A percentile compares a stretch with the other conserved stretches of the same genome.
Conservation (phyloP, 148 eudicot species). For the Rhododendron ferrugineum region DNA sequence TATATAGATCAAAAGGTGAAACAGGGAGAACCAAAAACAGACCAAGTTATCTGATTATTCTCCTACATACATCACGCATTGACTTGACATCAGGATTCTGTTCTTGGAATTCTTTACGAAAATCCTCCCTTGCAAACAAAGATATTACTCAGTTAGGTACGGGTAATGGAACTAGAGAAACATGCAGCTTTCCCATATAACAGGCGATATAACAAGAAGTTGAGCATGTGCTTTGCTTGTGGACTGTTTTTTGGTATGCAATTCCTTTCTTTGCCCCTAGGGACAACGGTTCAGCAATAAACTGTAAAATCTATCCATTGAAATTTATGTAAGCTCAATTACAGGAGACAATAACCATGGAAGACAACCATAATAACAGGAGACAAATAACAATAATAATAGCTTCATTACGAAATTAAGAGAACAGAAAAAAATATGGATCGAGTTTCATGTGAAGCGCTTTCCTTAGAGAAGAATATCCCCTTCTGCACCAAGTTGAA, state of each 20-base stretch:
- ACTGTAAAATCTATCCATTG: neutral
- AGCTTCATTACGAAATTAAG: neutral
- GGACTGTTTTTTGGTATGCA: neutral
- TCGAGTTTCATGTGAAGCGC: neutral
- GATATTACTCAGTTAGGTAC: neutral
- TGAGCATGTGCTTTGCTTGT: neutral
- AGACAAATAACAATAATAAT: neutral
- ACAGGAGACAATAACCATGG: neutral
- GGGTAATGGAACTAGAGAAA: neutral
- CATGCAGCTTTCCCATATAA: neutral
- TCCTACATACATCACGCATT: conserved; percentile 67
- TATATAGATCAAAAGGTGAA: neutral
- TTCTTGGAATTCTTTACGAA: conserved; percentile 74
- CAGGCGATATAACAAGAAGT: neutral
- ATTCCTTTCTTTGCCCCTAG: neutral
- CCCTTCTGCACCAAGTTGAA: neutral
- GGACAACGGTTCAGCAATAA: neutral
- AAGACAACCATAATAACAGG: neutral
- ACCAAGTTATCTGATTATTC: neutral
- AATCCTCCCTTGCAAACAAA: conserved; percentile 63
- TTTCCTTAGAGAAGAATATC: neutral
- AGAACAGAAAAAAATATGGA: neutral
- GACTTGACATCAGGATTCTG: conserved; percentile 70
- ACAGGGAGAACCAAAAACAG: neutral
- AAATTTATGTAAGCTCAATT: neutral